Base-by-base conservation (phyloP, 1,284 basidiomycete genomes). In the Apiotrichum montevideense region DNA sequence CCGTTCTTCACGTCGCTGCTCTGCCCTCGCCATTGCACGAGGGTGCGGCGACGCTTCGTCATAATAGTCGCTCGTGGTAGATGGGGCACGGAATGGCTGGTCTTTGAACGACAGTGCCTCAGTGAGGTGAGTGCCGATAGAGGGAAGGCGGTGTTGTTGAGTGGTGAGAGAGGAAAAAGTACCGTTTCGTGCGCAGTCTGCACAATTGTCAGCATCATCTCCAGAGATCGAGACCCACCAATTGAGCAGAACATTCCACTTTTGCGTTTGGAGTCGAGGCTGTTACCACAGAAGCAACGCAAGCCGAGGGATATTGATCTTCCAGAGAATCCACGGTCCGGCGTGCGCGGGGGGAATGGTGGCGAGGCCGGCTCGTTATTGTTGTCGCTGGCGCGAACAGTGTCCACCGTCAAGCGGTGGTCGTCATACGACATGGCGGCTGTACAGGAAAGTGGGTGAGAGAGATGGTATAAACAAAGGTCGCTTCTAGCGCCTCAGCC, bases 181-280 rank as follows among this genome's bases (percentile, higher is more conserved):
- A 41, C 75, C 73, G n/a, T 61, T 65, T 48, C 73, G 66, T 7
- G 75, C 75, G 49, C 75, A 77, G 35, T 64, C 75, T 73, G 51
- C 33, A 56, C 50, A 15, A 40, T 37, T 37, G 42, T 32, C 43
- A 33, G 13, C 32, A 32, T 8, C 29, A 29, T 29, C 29, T 29
- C 29, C 29, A 37, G 14, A 6, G 15, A n/a, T 3, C 14, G 14
- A n/a, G 5, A 71, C 72, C 61, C 55, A 75, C 74, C 66, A 42
- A 65, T 60, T 46, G 68, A 70, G 57, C 74, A 76, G 57, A 74
- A 76, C 35, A 74, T 72, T 21, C 71, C 69, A 32, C 62, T 66
- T 37, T 69, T 65, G n/a, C 47, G 35, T 15, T 39, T 39, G 2
- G 60, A 56, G 51, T 65, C 54, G 48, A 67, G 51, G 50, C 56